These are phyloP conservation scores for Pythium graminicola DNA, from an alignment of 352 stramenopile species.

Conservation along the genomic window DNA sequence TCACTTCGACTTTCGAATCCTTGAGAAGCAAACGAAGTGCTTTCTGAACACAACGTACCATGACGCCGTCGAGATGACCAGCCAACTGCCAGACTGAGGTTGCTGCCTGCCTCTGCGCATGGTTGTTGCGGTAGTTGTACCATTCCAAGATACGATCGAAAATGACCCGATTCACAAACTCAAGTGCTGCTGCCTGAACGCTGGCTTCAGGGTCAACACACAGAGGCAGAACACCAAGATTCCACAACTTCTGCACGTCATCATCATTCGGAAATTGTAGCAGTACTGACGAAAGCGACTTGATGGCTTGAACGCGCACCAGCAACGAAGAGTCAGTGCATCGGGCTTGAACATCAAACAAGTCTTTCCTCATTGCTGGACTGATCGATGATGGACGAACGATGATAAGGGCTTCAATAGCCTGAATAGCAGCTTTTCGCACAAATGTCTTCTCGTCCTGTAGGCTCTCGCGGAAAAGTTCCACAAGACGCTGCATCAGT, in stretches of 20 bases:
- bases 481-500: constrained; percentile 60
- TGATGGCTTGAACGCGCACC: constrained; percentile 77
- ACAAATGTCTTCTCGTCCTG: constrained; percentile 82
- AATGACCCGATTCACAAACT: constrained; percentile 49
- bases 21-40: constrained; percentile 64
- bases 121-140: constrained; percentile 39
- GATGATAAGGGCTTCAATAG: constrained; percentile 61
- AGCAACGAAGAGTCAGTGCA: constrained; percentile 71
- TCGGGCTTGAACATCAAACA: constrained; percentile 71
- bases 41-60: constrained; percentile 70
- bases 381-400: constrained; percentile 43
- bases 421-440: constrained; percentile 69
- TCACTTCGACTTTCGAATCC: constrained; percentile 45
- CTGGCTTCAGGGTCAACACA: constrained; percentile 72
- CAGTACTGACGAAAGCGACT: constrained; percentile 73
- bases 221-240: constrained; percentile 73
- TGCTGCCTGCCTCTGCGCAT: constrained; percentile 21
- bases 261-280: constrained; percentile 57
- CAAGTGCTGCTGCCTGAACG: constrained; percentile 58
- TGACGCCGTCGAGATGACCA: constrained; percentile 67
- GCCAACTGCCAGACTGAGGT: constrained; percentile 57
- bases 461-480: constrained; percentile 67
- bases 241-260: constrained; percentile 79
- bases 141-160: constrained; percentile 63
- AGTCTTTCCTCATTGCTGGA: constrained; percentile 47